Conservation (phyloP, 208 protist species). For the Herpetomonas muscarum region DNA sequence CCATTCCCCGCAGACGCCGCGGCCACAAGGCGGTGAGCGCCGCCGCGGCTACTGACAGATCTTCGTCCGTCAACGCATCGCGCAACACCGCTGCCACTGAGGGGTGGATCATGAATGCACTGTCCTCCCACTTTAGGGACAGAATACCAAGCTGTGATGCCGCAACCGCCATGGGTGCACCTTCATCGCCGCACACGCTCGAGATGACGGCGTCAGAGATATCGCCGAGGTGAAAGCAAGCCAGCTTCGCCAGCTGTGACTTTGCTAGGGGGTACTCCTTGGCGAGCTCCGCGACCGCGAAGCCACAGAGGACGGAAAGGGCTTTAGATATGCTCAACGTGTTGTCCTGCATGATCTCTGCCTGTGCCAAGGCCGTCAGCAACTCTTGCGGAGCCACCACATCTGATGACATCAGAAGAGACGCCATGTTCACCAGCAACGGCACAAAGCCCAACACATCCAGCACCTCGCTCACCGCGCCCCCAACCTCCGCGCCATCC, state of each 20-base stretch:
- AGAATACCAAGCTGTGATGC: constrained; percentile 52
- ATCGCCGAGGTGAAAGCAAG: constrained; percentile 57
- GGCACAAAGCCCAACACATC: constrained; percentile 61
- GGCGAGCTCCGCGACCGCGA: constrained; percentile 44
- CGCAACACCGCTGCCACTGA: constrained; percentile 43
- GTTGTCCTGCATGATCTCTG: constrained; percentile 26
- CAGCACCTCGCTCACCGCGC: constrained; percentile 22
- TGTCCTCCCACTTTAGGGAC: constrained; percentile 65
- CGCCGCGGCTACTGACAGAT: constrained; percentile 23
- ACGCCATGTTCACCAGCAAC: constrained; percentile 59
- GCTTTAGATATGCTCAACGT: constrained; percentile 57
- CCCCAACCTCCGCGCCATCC: constrained; percentile 1
- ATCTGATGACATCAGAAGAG: constrained; percentile 32
- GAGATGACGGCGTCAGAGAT: constrained; percentile 55
- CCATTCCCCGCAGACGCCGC: constrained; percentile 65
- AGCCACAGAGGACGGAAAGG: constrained; percentile 39
- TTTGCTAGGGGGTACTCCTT: constrained; percentile 27
- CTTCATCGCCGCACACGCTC: constrained; percentile 35
- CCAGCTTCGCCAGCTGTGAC: constrained; percentile 27
- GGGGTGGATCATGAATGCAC: constrained; percentile 55
- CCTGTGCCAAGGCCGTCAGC: constrained; percentile 16
- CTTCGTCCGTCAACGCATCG: neutral
- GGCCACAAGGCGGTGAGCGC: constrained; percentile 59
- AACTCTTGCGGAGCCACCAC: constrained; percentile 25
- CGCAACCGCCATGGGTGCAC: constrained; percentile 32